These are phyloP conservation scores for Lasiodiplodia sp. DNA, from an alignment of 2,329 filamentous ascomycete genomes.

Conservation along the genomic window DNA sequence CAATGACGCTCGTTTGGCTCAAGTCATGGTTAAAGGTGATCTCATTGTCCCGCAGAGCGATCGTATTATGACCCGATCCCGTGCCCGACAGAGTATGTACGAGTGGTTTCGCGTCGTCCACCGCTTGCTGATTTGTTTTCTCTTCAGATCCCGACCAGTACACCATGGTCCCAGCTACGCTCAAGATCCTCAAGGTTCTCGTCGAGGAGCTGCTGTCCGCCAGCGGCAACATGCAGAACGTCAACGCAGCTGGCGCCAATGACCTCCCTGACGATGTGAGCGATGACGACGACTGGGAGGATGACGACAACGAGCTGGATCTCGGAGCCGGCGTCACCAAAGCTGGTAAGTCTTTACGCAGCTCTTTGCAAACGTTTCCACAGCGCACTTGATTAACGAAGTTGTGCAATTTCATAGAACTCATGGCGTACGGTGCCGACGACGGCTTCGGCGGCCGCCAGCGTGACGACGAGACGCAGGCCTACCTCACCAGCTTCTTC, in stretches of 20 bases:
- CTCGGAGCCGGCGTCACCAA: slow-evolving; percentile 65
- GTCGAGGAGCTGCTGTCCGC: slow-evolving; percentile 89
- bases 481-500: slow-evolving; percentile 85
- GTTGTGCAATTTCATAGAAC: slow-evolving; percentile 55
- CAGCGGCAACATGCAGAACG: slow-evolving; percentile 48
- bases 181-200: slow-evolving; percentile 96
- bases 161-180: slow-evolving; percentile 82
- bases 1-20: slow-evolving; percentile 78
- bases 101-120: slow-evolving; percentile 29
- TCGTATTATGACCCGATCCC: slow-evolving; percentile 91
- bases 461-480: slow-evolving; percentile 89
- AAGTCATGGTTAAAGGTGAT: slow-evolving; percentile 89
- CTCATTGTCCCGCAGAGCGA: slow-evolving; percentile 81
- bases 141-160: slow-evolving; percentile 81
- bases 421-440: slow-evolving; percentile 75
- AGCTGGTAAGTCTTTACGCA: slow-evolving; percentile 35
- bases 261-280: slow-evolving; percentile 72
- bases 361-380: slow-evolving; percentile 29
- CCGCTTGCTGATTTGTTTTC: neutral
- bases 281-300: slow-evolving; percentile 84
- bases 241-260: slow-evolving; percentile 66
- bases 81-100: slow-evolving; percentile 77
- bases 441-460: slow-evolving; percentile 63
- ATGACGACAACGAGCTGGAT: slow-evolving; percentile 76
- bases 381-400: slow-evolving; percentile 10